These are phyloP conservation scores for Lactarius hengduanensis DNA, from an alignment of 768 basidiomycete species.

Conservation along the genomic window DNA sequence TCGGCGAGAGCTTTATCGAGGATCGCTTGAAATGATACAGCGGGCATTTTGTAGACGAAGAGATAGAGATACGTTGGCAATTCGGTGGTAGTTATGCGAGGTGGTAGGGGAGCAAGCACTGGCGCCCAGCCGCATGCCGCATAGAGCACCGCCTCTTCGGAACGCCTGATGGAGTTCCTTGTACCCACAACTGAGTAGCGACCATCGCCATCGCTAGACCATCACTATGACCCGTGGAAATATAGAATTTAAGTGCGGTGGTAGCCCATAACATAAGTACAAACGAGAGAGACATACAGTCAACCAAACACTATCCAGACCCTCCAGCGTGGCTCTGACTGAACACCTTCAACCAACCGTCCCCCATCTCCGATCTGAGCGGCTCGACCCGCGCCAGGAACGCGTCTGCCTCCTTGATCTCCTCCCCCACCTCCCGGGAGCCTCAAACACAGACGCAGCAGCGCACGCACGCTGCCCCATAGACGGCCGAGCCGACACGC, in stretches of 20 bases:
- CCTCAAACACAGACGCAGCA: conserved; percentile 62
- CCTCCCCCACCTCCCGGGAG: conserved; percentile 36
- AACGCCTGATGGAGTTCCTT: too few species aligned
- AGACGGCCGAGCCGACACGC: conserved; percentile 38
- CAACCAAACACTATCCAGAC: conserved; percentile 7
- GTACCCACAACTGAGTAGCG: too few species aligned
- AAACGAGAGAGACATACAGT: not conserved
- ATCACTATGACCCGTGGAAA: not conserved
- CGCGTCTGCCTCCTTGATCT: conserved; percentile 58
- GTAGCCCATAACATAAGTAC: conserved; percentile 6
- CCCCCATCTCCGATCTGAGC: conserved; percentile 83
- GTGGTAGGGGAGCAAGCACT: not conserved
- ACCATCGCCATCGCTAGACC: too few species aligned
- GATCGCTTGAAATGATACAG: not conserved
- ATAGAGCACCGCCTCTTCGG: too few species aligned
- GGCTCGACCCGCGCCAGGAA: conserved; percentile 80
- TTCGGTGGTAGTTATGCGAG: not conserved
- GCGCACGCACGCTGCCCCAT: conserved; percentile 49
- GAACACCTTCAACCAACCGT: conserved; percentile 84
- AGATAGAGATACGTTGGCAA: not conserved
- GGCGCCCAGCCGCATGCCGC: not conserved
- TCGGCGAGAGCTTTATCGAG: conserved; percentile 1
- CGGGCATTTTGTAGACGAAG: not conserved
- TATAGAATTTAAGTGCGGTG: conserved; percentile 6
- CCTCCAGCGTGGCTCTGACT: conserved; percentile 52